Base-by-base conservation (phyloP, 441 rosid species). In the Raphanus hybrid region DNA sequence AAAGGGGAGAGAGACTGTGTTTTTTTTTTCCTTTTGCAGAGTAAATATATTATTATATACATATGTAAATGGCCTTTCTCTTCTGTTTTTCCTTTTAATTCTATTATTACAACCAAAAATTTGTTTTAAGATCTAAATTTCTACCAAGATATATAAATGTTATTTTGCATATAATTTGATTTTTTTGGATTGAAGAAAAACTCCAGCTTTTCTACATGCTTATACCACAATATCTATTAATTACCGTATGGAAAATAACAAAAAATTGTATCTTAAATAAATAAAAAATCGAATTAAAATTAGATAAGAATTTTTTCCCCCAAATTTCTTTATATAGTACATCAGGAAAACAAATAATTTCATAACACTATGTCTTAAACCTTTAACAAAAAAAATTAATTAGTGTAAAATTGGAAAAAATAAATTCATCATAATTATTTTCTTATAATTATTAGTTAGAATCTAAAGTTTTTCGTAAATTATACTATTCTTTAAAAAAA, bases 1-100 rank as follows among this genome's bases (percentile, higher is more conserved):
- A 62, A 64, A 29, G 67, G 29, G 62, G n/a, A 8, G 61, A 20
- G 32, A 27, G 41, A 67, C 29, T 35, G 50, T 20, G 54, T 50
- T 50, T 50, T 45, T 45, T 11, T 45, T 5, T 45, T 45, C 2
- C 26, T 23, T 48, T 18, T 55, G 45, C 78, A 52, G 50, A 50
- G 37, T 71, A 8, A 4, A n/a, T 8, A 6, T 41, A 18, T 20
- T 20, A 45, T 32, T 8, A 20, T n/a, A 48, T 64, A 55, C 9
- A 10, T 26, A 2, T 27, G 7, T n/a, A 66, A 50, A 14, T 55
- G 15, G 0, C 2, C 29, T 6, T 54, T 16, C 29, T 65, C 3
- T 73, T 50, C 11, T 27, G 3, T 29, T 29, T 29, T 29, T 10
- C 48, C n/a, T n/a, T 41, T 39, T 41, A 41, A 41, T 41, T 41